phyloP scores from a whole-genome alignment of 352 stramenopile genomes.

The Phytopythium kandeliae region DNA sequence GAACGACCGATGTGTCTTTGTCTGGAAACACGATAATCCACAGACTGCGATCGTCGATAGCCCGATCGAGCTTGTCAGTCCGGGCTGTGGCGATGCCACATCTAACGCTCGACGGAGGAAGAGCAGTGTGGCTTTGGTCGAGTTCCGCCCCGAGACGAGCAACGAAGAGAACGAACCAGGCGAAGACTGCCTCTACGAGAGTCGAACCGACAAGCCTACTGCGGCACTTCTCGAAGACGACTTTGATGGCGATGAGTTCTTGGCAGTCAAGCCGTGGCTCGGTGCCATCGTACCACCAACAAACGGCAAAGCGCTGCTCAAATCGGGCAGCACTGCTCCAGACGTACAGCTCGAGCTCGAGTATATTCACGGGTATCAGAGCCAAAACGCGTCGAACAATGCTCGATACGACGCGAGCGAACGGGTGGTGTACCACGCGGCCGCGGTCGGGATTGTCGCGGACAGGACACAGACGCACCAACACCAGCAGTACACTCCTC shows the following conservation, averaged over 20 bases:
- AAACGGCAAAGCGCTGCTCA: slow-evolving; percentile 24
- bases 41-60: neutral
- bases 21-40: slow-evolving; percentile 55
- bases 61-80: neutral
- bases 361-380: slow-evolving; percentile 74
- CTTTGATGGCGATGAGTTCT: slow-evolving; percentile 78
- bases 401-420: slow-evolving; percentile 47
- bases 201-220: neutral
- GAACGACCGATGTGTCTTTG: slow-evolving; percentile 73
- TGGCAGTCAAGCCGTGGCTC: slow-evolving; percentile 87
- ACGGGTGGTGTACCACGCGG: slow-evolving; percentile 74
- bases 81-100: neutral
- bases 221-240: slow-evolving; percentile 18
- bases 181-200: neutral
- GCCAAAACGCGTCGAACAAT: slow-evolving; percentile 74
- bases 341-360: slow-evolving; percentile 47
- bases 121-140: slow-evolving; percentile 1
- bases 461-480: slow-evolving; percentile 33
- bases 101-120: slow-evolving; percentile 1
- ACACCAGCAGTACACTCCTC: slow-evolving; percentile 9
- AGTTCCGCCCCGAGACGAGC: neutral
- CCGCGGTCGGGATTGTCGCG: slow-evolving; percentile 69
- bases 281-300: slow-evolving; percentile 76
- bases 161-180: neutral
- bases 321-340: slow-evolving; percentile 25